Conservation (phyloP, 2,329 filamentous ascomycete species). For the Podosphaera fusca region DNA sequence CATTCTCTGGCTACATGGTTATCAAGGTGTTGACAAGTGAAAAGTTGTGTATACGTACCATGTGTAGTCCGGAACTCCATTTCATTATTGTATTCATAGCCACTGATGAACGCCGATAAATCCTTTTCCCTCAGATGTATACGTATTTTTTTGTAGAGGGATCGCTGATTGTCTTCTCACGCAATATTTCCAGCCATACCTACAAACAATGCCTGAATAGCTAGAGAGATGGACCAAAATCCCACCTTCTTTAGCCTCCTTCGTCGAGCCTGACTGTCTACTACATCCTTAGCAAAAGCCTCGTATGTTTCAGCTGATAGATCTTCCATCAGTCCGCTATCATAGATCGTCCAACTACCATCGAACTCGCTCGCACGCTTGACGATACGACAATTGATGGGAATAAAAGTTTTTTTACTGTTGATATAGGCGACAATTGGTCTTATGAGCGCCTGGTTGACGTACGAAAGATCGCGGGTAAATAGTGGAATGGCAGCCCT, state of each 20-base stretch:
- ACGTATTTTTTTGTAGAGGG: too few species aligned
- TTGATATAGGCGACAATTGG: constrained; percentile 98
- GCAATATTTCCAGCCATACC: constrained; percentile 71
- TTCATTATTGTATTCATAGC: too few species aligned
- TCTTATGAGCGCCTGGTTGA: constrained; percentile 83
- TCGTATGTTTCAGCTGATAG: constrained; percentile 82
- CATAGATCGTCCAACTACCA: constrained; percentile 83
- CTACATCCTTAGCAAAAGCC: constrained; percentile 77
- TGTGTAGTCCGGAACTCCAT: too few species aligned
- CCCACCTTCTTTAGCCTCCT: constrained; percentile 86
- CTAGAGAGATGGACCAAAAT: constrained; percentile 82
- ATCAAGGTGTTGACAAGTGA: too few species aligned
- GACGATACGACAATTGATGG: constrained; percentile 81
- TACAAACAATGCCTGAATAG: constrained; percentile 82
- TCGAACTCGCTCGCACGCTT: constrained; percentile 80
- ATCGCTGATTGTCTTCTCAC: constrained; percentile 15
- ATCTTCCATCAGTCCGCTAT: constrained; percentile 86
- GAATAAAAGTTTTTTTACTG: constrained; percentile 81
- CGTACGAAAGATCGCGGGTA: constrained; percentile 74
- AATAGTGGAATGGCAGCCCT: constrained; percentile 84
- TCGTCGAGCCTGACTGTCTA: constrained; percentile 67
- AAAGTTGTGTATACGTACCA: too few species aligned
- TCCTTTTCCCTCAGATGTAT: too few species aligned
- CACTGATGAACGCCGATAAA: too few species aligned
- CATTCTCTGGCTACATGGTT: too few species aligned